Evolutionary conservation across 352 stramenopile species (phyloP).

Genomic region (Pythium monospermum): DNA sequence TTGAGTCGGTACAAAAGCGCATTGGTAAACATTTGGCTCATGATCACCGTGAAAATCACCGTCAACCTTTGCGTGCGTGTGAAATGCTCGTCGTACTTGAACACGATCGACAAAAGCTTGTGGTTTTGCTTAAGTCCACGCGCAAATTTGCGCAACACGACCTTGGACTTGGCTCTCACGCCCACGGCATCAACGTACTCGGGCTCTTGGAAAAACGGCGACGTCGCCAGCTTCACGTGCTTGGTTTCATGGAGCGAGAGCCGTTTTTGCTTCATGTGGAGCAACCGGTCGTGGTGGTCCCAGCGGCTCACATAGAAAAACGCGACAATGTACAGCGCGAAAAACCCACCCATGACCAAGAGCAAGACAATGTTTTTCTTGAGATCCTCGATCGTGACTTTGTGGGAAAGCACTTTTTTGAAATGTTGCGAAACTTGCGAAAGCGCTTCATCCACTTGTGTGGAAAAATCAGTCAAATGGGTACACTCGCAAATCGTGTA

Average conservation of each 20-base stretch:
- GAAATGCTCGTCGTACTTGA: conserved; percentile 73
- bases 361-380: conserved; percentile 54
- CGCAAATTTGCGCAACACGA: conserved; percentile 38
- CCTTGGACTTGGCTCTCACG: conserved; percentile 36
- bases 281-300: conserved; percentile 40
- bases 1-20: conserved; percentile 54
- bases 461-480: conserved; percentile 72
- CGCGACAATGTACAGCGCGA: conserved; percentile 41
- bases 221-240: conserved; percentile 43
- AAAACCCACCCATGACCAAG: conserved; percentile 43
- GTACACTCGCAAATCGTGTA: conserved; percentile 74
- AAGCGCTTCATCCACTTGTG: conserved; percentile 53
- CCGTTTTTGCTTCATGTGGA: conserved; percentile 32
- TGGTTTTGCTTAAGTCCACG: conserved; percentile 53
- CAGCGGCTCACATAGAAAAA: conserved; percentile 63
- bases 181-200: conserved; percentile 49
- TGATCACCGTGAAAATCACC: conserved; percentile 63
- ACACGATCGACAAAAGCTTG: conserved; percentile 64
- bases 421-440: conserved; percentile 56
- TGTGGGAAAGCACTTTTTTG: conserved; percentile 44
- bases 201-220: conserved; percentile 51
- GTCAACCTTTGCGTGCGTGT: conserved; percentile 55
- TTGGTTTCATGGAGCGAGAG: conserved; percentile 32
- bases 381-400: conserved; percentile 51
- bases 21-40: conserved; percentile 73